phyloP scores from a whole-genome alignment of 2,329 filamentous ascomycete species.

The Fusarium fujikuroi region DNA sequence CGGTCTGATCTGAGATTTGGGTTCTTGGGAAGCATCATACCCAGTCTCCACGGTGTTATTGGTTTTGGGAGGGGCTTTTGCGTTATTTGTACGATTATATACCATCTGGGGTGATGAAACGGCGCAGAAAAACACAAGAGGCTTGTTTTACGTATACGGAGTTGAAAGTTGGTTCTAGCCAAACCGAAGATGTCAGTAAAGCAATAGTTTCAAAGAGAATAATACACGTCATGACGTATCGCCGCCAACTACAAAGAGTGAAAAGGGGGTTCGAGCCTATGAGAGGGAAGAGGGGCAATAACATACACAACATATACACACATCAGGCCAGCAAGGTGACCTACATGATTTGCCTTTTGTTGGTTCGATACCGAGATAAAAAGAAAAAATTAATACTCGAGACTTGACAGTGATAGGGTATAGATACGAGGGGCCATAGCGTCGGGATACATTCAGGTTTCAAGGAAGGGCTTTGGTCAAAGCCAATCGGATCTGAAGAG shows the following conservation, averaged over 20 bases:
- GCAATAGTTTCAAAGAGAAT: constrained; percentile 6
- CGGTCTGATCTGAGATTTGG: constrained; percentile 3
- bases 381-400: background rate
- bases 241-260: background rate
- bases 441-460: background rate
- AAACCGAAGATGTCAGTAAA: constrained; percentile 15
- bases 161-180: constrained; percentile 16
- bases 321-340: background rate
- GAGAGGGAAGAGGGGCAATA: background rate
- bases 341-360: background rate
- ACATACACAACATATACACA: background rate
- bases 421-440: background rate
- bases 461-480: background rate
- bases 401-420: background rate
- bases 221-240: background rate
- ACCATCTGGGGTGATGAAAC: constrained; percentile 32
- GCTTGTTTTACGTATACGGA: constrained; percentile 22
- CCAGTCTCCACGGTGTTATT: constrained; percentile 11
- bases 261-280: background rate
- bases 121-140: constrained; percentile 35
- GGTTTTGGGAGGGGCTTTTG: constrained; percentile 13
- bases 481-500: background rate
- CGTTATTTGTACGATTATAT: constrained; percentile 38
- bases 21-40: constrained; percentile 2
- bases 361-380: background rate